Percentiles rank a stretch among this genome's conserved stretches.
These are phyloP conservation scores for Zizania palustris DNA, from an alignment of 202 grass and related monocot genomes.

Conservation along the genomic window DNA sequence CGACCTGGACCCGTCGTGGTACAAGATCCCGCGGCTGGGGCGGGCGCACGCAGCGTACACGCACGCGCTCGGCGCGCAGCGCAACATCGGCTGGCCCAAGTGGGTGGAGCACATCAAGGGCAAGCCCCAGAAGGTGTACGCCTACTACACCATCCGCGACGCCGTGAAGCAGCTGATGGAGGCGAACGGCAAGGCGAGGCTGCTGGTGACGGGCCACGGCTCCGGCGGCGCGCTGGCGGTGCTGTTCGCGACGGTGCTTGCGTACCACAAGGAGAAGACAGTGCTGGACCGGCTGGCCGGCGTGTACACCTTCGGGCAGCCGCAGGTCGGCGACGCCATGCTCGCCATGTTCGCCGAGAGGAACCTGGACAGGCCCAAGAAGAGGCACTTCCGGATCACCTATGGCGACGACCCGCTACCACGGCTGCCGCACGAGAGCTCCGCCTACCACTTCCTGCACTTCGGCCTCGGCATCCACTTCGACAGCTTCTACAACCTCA, in stretches of 20 bases:
- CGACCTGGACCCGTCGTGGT: slow-evolving; percentile 76
- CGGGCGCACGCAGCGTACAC: slow-evolving; percentile 66
- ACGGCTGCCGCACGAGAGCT: slow-evolving; percentile 55
- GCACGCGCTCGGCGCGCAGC: slow-evolving; percentile 77
- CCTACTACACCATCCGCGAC: slow-evolving; percentile 84
- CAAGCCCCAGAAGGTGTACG: slow-evolving; percentile 49
- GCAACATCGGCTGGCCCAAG: slow-evolving; percentile 56
- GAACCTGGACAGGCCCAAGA: slow-evolving; percentile 51
- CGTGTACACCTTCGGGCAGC: slow-evolving; percentile 83
- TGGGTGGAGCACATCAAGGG: slow-evolving; percentile 46
- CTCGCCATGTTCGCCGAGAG: slow-evolving; percentile 62
- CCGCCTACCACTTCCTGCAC: slow-evolving; percentile 55
- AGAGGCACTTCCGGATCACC: slow-evolving; percentile 60
- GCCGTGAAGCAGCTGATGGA: slow-evolving; percentile 49
- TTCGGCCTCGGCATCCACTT: slow-evolving; percentile 70
- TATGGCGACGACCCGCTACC: slow-evolving; percentile 61
- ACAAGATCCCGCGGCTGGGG: slow-evolving; percentile 65
- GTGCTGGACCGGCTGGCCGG: slow-evolving; percentile 51
- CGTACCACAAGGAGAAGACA: slow-evolving; percentile 62
- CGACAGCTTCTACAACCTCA: slow-evolving; percentile 58
- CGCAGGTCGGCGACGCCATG: slow-evolving; percentile 71
- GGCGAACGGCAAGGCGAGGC: slow-evolving; percentile 53
- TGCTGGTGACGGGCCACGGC: slow-evolving; percentile 78
- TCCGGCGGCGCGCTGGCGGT: slow-evolving; percentile 74
- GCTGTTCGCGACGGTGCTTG: slow-evolving; percentile 61